Conservation (phyloP, 1,284 basidiomycete genomes). For the Pyrrhoderma noxium region DNA sequence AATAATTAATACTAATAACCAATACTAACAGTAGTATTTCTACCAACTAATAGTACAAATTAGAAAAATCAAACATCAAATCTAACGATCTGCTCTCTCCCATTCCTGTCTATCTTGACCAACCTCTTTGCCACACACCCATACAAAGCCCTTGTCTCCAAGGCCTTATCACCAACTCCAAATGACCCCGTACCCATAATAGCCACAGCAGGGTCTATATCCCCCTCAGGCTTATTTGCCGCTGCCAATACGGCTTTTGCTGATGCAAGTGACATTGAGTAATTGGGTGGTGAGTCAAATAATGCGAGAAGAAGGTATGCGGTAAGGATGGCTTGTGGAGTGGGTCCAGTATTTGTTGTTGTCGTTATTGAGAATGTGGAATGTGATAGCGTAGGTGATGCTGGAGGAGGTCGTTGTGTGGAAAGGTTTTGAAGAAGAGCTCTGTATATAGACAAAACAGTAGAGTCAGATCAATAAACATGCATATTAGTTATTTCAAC, state of each 20-base stretch:
- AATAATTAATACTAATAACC: too few relatives aligned
- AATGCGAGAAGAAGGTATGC: slow-evolving; percentile 56
- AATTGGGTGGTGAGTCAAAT: slow-evolving; percentile 42
- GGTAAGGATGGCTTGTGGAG: slow-evolving; percentile 60
- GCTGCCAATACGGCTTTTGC: slow-evolving; percentile 53
- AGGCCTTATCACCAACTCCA: slow-evolving; percentile 8
- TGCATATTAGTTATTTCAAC: too few relatives aligned
- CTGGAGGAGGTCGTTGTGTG: slow-evolving; percentile 26
- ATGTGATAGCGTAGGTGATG: slow-evolving; percentile 35
- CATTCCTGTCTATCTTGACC: slow-evolving; percentile 64
- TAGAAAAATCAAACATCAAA: too few relatives aligned
- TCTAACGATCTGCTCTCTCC: slow-evolving; percentile 62
- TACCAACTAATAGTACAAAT: too few relatives aligned
- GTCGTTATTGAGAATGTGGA: slow-evolving; percentile 40
- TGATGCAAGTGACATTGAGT: slow-evolving; percentile 52
- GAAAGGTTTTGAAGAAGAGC: slow-evolving; percentile 43
- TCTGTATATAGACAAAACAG: slow-evolving; percentile 33
- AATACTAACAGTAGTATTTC: too few relatives aligned
- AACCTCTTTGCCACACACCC: slow-evolving; percentile 64
- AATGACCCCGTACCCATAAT: slow-evolving; percentile 3
- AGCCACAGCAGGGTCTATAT: background rate
- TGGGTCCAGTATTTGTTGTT: slow-evolving; percentile 27
- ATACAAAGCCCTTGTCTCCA: slow-evolving; percentile 36
- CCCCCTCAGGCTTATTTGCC: slow-evolving; percentile 21
- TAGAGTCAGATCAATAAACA: background rate